phyloP scores from a whole-genome alignment of 371 early-diverging fungal genomes.

The Mortierella sp. region DNA sequence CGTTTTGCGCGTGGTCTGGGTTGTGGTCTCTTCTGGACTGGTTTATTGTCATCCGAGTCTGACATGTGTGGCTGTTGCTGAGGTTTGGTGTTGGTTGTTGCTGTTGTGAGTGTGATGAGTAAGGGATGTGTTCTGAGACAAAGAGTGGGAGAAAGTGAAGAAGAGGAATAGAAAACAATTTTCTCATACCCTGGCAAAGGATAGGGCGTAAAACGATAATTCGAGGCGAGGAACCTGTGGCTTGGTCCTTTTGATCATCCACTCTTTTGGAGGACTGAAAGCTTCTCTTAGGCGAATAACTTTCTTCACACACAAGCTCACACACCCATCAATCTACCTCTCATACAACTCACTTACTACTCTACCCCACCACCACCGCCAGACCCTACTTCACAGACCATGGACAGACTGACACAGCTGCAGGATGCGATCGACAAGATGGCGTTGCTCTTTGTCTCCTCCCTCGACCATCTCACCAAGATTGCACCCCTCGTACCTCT shows the following conservation, averaged over 20 bases:
- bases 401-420: slow-evolving; percentile 72
- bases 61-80: slow-evolving; percentile 27
- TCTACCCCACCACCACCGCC: neutral
- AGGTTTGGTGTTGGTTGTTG: neutral
- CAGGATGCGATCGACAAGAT: slow-evolving; percentile 73
- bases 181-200: no score
- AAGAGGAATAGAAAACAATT: neutral
- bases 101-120: neutral
- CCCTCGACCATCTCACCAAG: slow-evolving; percentile 57
- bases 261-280: no score
- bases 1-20: slow-evolving; percentile 45
- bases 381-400: slow-evolving; percentile 9
- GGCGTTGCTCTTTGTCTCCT: slow-evolving; percentile 55
- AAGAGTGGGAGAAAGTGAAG: neutral
- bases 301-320: neutral
- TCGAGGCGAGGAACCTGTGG: no score
- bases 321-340: neutral
- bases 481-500: slow-evolving; percentile 46
- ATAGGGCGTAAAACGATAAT: no score
- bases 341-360: neutral
- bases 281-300: no score
- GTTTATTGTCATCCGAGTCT: slow-evolving; percentile 38
- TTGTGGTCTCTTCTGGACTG: slow-evolving; percentile 25
- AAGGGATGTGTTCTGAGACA: neutral
- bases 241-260: no score